Conservation (phyloP, 2,329 filamentous ascomycete species). For the Stagonosporopsis rhizophila region DNA sequence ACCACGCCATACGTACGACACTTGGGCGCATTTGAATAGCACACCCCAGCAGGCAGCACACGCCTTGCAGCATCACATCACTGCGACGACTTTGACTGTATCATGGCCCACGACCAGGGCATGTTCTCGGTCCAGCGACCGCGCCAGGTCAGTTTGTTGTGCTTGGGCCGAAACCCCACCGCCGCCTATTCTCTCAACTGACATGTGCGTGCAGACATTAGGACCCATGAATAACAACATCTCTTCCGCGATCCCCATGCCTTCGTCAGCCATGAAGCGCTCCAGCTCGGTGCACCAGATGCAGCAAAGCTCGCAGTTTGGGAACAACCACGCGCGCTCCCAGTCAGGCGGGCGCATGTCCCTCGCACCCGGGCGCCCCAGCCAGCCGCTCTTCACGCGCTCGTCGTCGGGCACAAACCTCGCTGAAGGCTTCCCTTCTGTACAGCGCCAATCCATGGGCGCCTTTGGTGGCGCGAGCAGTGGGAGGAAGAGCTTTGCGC, state of each 20-base stretch:
- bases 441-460: conserved; percentile 82
- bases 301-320: conserved; percentile 60
- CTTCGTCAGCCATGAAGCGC: conserved; percentile 92
- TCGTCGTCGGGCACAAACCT: conserved; percentile 84
- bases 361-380: conserved; percentile 79
- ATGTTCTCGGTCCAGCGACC: conserved; percentile 91
- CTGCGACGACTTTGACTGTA: not conserved
- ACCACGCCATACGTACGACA: conserved; percentile 2
- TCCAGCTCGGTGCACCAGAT: conserved; percentile 77
- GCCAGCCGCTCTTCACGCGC: conserved; percentile 85
- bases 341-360: conserved; percentile 85
- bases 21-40: not conserved
- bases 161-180: conserved; percentile 14
- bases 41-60: not conserved
- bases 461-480: conserved; percentile 63
- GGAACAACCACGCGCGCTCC: conserved; percentile 77
- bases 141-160: conserved; percentile 73
- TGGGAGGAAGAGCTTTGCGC: conserved; percentile 74
- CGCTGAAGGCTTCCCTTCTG: conserved; percentile 82
- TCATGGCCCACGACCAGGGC: conserved; percentile 57
- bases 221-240: conserved; percentile 84
- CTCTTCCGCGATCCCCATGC: conserved; percentile 76
- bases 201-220: conserved; percentile 69
- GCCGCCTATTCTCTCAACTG: conserved; percentile 21
- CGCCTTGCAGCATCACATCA: not conserved